Evolutionary conservation across 139 green algal genomes (phyloP).

Genomic region (Spirogloea muscicola): DNA sequence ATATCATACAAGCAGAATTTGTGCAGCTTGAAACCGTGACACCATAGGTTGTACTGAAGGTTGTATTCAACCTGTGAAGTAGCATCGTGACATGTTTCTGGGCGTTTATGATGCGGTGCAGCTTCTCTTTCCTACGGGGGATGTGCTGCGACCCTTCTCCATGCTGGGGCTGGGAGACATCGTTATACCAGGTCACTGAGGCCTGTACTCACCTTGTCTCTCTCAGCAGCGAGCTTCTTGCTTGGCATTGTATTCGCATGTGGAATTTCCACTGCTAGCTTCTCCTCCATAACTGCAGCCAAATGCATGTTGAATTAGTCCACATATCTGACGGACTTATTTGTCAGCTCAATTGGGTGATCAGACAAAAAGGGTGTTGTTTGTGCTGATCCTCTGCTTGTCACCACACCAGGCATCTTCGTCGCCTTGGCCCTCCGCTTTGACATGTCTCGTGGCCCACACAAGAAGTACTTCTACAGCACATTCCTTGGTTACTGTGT

Average conservation of each 20-base stretch:
- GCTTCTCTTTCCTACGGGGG: slow-evolving; percentile 41
- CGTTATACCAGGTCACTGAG: slow-evolving; percentile 60
- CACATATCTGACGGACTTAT: not conserved
- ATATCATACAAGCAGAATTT: not conserved
- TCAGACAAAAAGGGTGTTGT: not conserved
- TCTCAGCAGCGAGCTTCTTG: too few relatives aligned
- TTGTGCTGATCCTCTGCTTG: not conserved
- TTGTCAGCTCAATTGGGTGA: not conserved
- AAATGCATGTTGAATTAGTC: not conserved
- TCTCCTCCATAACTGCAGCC: not conserved
- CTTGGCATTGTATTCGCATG: not conserved
- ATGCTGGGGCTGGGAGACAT: slow-evolving; percentile 96
- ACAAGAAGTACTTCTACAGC: slow-evolving; percentile 49
- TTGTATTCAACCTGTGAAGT: not conserved
- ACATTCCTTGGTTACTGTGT: slow-evolving; percentile 78
- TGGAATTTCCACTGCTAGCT: not conserved
- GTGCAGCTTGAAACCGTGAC: not conserved
- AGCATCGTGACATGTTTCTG: not conserved
- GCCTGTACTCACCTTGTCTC: not conserved
- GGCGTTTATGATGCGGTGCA: slow-evolving; percentile 3
- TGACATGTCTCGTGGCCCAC: slow-evolving; percentile 52
- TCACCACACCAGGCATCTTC: slow-evolving; percentile 72
- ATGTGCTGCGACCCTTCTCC: slow-evolving; percentile 64
- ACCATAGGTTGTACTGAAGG: not conserved
- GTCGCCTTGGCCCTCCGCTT: slow-evolving; percentile 91